phyloP scores from a whole-genome alignment of 805 yeast genomes.

The Kuraishia borneana region DNA sequence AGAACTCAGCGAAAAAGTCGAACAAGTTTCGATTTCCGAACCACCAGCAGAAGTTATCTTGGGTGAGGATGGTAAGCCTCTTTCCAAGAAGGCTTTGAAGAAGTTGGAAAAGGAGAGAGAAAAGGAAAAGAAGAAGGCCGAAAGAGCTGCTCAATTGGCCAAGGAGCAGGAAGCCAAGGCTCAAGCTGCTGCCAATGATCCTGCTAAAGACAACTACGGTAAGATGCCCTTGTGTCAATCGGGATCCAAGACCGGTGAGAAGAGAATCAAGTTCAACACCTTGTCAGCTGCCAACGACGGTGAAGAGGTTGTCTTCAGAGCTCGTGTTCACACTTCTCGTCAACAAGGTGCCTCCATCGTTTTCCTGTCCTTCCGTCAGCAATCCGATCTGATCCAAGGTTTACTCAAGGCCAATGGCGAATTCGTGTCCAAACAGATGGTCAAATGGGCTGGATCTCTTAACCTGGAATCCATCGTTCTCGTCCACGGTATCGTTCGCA shows the following conservation, averaged over 20 bases:
- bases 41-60: slow-evolving; percentile 10
- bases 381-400: slow-evolving; percentile 71
- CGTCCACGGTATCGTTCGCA: slow-evolving; percentile 75
- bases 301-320: slow-evolving; percentile 74
- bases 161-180: slow-evolving; percentile 77
- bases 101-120: slow-evolving; percentile 89
- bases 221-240: slow-evolving; percentile 82
- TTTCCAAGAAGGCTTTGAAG: slow-evolving; percentile 90
- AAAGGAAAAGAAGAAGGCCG: slow-evolving; percentile 88
- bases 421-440: slow-evolving; percentile 85
- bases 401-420: slow-evolving; percentile 63
- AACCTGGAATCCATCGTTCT: slow-evolving; percentile 86
- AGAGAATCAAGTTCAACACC: slow-evolving; percentile 46
- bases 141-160: slow-evolving; percentile 80
- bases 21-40: slow-evolving; percentile 10
- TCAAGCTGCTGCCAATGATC: slow-evolving; percentile 63
- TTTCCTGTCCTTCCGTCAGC: slow-evolving; percentile 88
- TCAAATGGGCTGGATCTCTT: slow-evolving; percentile 86
- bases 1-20: slow-evolving; percentile 16
- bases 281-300: slow-evolving; percentile 60
- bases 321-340: slow-evolving; percentile 87
- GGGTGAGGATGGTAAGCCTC: slow-evolving; percentile 67
- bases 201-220: slow-evolving; percentile 84
- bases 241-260: slow-evolving; percentile 45
- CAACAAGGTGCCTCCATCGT: slow-evolving; percentile 94